phyloP scores from a whole-genome alignment of 2,329 filamentous ascomycete genomes.

The Elsinoe necatrix region DNA sequence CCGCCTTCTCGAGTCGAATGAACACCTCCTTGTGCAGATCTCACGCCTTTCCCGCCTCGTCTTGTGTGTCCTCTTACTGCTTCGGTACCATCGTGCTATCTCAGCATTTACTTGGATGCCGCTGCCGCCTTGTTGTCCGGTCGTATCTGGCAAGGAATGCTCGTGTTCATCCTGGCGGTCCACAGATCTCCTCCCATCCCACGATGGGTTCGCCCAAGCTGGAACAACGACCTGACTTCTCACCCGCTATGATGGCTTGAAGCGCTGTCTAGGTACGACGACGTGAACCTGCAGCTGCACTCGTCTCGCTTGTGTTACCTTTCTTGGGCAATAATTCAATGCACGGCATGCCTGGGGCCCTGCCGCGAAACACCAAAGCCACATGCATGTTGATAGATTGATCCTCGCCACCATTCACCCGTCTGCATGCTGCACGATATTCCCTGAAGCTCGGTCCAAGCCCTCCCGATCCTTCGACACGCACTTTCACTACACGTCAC shows the following conservation, averaged over 20 bases:
- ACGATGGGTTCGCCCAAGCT: neutral
- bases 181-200: neutral
- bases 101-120: neutral
- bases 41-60: neutral
- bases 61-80: neutral
- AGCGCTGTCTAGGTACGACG: neutral
- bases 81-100: conserved; percentile 7
- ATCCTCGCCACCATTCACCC: conserved; percentile 12
- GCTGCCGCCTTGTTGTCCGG: neutral
- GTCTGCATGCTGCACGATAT: conserved; percentile 14
- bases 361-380: neutral
- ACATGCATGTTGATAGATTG: conserved; percentile 2
- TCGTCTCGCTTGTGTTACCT: neutral
- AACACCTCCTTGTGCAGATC: conserved; percentile 13
- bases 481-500: conserved; percentile 6
- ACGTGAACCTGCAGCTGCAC: neutral
- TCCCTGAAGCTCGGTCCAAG: conserved; percentile 14
- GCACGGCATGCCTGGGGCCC: neutral
- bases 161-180: neutral
- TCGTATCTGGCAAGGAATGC: neutral
- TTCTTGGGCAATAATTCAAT: neutral
- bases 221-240: neutral
- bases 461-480: neutral
- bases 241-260: neutral
- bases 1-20: conserved; percentile 2